Evolutionary conservation across 2,329 filamentous ascomycete genomes (phyloP).

Genomic region (Penicillium corylophilum): DNA sequence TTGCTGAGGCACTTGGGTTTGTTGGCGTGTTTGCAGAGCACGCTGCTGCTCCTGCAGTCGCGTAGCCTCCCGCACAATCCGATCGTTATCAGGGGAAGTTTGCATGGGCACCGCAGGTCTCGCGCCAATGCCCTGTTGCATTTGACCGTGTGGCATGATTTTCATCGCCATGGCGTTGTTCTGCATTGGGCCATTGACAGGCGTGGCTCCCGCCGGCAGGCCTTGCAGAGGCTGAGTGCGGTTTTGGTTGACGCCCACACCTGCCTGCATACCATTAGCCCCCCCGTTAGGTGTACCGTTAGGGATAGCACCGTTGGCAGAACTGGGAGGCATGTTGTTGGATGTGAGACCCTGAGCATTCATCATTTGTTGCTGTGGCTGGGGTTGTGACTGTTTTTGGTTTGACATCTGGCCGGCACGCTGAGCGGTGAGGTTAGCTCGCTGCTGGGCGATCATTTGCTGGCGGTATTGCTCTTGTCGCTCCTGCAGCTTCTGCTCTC

Average conservation of each 20-base stretch:
- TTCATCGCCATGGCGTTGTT: constrained; percentile 59
- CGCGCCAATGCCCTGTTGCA: constrained; percentile 49
- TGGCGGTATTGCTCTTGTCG: constrained; percentile 60
- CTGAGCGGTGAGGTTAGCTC: constrained; percentile 47
- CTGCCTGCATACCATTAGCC: constrained; percentile 47
- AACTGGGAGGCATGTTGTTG: constrained; percentile 39
- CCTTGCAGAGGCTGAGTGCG: constrained; percentile 44
- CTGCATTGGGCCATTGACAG: constrained; percentile 52
- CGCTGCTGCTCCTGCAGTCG: constrained; percentile 55
- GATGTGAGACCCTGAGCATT: constrained; percentile 40
- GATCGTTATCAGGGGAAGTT: constrained; percentile 51
- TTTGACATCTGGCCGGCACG: constrained; percentile 43
- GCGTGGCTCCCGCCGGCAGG: constrained; percentile 38
- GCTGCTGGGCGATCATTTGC: constrained; percentile 59
- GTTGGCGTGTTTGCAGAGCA: constrained; percentile 57
- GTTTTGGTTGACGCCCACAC: constrained; percentile 36
- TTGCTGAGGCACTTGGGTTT: constrained; percentile 32
- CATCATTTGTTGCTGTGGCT: constrained; percentile 30
- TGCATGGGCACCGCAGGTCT: constrained; percentile 52
- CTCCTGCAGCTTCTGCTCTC: constrained; percentile 67
- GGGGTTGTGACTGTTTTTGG: constrained; percentile 36
- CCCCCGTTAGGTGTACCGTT: constrained; percentile 43
- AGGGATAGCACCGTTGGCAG: constrained; percentile 36
- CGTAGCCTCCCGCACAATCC: constrained; percentile 49
- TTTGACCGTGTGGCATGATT: constrained; percentile 56